Evolutionary conservation across 1,284 basidiomycete species (phyloP), one percentile per base, ranked within the genome.

Genomic region (Gastroboletus turbinatus): DNA sequence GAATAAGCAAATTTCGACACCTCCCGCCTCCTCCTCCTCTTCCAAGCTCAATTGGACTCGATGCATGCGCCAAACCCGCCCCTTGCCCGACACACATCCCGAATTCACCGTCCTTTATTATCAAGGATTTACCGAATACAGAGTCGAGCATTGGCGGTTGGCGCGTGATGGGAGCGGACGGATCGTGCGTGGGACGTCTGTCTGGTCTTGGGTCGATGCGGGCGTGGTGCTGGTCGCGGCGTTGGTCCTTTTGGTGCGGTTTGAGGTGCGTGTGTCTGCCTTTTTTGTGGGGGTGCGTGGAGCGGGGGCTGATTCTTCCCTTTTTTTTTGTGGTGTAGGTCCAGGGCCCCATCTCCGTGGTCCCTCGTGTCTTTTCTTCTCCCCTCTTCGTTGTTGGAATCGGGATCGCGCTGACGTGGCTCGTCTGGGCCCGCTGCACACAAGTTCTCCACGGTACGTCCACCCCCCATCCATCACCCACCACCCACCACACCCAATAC

Each of bases 401-500:
- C 23, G 44, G 61, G 40, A 42, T 67, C 25, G 29, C 55, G 42
- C 33, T 68, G n/a, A 30, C 61, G 0, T 60, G 46, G 19, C 44
- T 71, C 30, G 8, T 71, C 8, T 78, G 73, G 67, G 32, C 52
- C 23, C 77, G 76, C 50, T 76, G 72, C 51, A 80, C 73, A 2
- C 80, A 78, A 61, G 73, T 85, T 49, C 67, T 85, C 13, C 78
- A 77, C 68, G 85, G 85, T 85, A 64, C 25, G 83, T 82, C 64
- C 7, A 9, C 39, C 19, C 7, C 50, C 19, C 23, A 9, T 17
- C 6, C 10, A 29, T 16, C 55, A 9, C 11, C 11, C 30, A 5
- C 2, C 4, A 0, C 11, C 11, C 32, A 29, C n/a, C n/a, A n/a
- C 13, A 11, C 14, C 7, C 23, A 14, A 6, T n/a, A n/a, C 4